phyloP scores from a whole-genome alignment of 163 green algal species.

The Chlorella variabilis region DNA sequence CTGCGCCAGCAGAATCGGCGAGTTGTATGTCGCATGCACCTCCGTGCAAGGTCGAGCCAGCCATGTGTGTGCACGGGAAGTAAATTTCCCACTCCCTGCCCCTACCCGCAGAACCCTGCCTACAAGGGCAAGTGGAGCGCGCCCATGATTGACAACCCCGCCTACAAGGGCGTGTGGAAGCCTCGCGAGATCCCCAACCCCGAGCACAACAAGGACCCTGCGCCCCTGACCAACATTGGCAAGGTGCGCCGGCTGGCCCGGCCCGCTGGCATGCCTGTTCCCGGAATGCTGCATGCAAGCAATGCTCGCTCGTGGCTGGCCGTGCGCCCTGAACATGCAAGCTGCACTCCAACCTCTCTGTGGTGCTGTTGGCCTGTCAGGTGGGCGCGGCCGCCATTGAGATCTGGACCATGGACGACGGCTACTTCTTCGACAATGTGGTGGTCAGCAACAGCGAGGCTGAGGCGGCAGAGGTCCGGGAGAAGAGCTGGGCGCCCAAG shows the following conservation, averaged over 20 bases:
- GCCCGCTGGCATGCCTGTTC: neutral
- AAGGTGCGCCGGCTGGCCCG: conserved; percentile 16
- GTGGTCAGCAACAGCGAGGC: conserved; percentile 24
- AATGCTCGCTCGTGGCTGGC: too few species aligned
- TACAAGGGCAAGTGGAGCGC: conserved; percentile 86
- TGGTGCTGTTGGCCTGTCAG: neutral
- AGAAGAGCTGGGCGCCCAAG: conserved; percentile 65
- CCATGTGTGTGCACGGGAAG: too few species aligned
- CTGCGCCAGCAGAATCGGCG: too few species aligned
- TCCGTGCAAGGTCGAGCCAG: too few species aligned
- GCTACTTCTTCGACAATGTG: conserved; percentile 88
- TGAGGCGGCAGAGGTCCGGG: conserved; percentile 57
- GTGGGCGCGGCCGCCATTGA: conserved; percentile 89
- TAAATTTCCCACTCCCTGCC: too few species aligned
- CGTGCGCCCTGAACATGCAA: too few species aligned
- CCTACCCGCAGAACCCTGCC: conserved; percentile 65
- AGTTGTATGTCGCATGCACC: too few species aligned
- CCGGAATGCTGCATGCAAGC: neutral
- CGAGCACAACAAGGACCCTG: conserved; percentile 75
- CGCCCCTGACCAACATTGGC: conserved; percentile 76
- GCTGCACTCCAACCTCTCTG: too few species aligned
- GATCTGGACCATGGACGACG: conserved; percentile 93
- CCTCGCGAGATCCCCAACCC: conserved; percentile 89
- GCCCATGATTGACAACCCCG: conserved; percentile 88
- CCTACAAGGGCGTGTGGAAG: conserved; percentile 83